phyloP scores from a whole-genome alignment of 169 alveolate species.

The Plasmodium coatneyi region DNA sequence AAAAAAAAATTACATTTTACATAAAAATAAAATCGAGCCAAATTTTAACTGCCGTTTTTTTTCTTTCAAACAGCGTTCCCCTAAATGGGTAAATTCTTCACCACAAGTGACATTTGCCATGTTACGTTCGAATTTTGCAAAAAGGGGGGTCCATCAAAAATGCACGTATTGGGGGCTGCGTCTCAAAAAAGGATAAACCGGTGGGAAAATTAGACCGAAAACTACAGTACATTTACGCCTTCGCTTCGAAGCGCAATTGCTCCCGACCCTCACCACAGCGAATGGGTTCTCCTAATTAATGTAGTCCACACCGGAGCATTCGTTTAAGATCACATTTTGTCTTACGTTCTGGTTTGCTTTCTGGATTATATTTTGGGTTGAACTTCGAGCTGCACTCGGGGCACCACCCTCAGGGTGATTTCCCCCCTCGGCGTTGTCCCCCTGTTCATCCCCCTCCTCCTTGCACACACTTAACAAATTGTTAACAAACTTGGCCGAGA shows the following conservation, averaged over 20 bases:
- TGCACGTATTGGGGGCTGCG: not conserved
- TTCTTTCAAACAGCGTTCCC: not conserved
- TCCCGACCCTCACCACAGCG: not conserved
- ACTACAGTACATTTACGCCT: not conserved
- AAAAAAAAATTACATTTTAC: not conserved
- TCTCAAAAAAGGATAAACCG: not conserved
- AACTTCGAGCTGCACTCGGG: not conserved
- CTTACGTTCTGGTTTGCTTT: not conserved
- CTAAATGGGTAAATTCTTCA: not conserved
- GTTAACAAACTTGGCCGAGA: conserved; percentile 33
- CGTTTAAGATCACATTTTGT: conserved; percentile 4
- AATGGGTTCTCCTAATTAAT: not conserved
- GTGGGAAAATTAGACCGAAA: not conserved
- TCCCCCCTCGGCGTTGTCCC: not conserved
- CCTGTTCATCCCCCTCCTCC: conserved; percentile 31
- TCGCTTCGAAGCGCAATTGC: not conserved
- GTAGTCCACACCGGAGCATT: not conserved
- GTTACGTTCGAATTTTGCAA: not conserved
- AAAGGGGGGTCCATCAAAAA: not conserved
- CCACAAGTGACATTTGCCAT: not conserved
- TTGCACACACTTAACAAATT: conserved; percentile 28
- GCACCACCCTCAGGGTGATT: not conserved
- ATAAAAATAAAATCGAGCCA: not conserved
- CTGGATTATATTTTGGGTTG: not conserved
- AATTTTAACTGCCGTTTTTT: not conserved